Percentiles rank a stretch among this genome's conserved stretches.
phyloP scores from a whole-genome alignment of 768 basidiomycete genomes.

The Leccinum fibrillosum region DNA sequence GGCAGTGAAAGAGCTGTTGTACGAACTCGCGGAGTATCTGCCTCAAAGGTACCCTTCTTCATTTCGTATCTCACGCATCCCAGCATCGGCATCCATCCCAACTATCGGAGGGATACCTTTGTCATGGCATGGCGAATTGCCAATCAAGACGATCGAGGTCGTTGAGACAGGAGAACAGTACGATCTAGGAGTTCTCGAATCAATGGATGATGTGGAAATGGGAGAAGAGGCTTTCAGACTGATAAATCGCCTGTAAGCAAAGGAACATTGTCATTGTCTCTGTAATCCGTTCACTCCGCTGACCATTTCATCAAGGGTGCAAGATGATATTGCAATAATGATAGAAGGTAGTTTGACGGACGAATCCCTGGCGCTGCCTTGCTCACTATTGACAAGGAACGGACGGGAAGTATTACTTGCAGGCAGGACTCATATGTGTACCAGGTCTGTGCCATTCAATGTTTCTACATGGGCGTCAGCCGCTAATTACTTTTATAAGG shows the following conservation, averaged over 20 bases:
- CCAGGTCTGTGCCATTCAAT: slow-evolving; percentile 44
- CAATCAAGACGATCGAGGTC: slow-evolving; percentile 54
- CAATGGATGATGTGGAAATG: slow-evolving; percentile 24
- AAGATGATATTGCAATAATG: slow-evolving; percentile 62
- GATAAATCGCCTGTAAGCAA: slow-evolving; percentile 57
- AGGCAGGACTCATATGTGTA: slow-evolving; percentile 68
- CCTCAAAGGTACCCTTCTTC: slow-evolving; percentile 60
- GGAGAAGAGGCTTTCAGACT: slow-evolving; percentile 61
- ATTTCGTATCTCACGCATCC: slow-evolving; percentile 49
- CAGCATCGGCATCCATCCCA: slow-evolving; percentile 9
- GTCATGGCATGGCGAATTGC: slow-evolving; percentile 42
- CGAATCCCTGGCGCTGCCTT: background rate
- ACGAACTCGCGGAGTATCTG: slow-evolving; percentile 69
- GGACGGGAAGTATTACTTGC: slow-evolving; percentile 74
- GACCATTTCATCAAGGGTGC: slow-evolving; percentile 34
- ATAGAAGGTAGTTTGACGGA: slow-evolving; percentile 43
- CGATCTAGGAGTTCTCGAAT: slow-evolving; percentile 41
- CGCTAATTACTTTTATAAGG: slow-evolving; percentile 39
- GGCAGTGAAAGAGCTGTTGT: slow-evolving; percentile 61
- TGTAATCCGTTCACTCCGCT: background rate
- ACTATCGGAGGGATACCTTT: slow-evolving; percentile 24
- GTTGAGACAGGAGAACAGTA: slow-evolving; percentile 49
- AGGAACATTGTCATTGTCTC: background rate
- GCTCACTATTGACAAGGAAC: slow-evolving; percentile 38
- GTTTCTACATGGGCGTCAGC: background rate